phyloP scores from a whole-genome alignment of 345 rosid genomes.

The Eucalyptus fibrosa region DNA sequence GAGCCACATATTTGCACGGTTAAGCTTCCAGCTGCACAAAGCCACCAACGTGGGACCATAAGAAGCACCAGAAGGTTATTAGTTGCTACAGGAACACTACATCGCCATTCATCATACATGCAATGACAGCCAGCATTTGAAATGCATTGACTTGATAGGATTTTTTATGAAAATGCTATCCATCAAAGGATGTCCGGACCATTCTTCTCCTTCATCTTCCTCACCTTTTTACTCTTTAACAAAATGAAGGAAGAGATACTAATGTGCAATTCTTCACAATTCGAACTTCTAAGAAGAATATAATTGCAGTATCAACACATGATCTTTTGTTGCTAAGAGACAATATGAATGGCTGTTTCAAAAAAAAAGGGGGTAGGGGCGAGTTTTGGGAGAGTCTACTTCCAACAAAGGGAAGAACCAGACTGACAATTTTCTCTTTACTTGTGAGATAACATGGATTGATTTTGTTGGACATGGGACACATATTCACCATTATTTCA shows the following conservation, averaged over 20 bases:
- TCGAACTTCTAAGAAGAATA: not conserved
- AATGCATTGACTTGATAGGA: not conserved
- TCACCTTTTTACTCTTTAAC: not conserved
- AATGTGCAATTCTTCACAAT: not conserved
- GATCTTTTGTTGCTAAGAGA: not conserved
- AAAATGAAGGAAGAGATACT: not conserved
- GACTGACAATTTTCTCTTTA: not conserved
- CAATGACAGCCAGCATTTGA: not conserved
- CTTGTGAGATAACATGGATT: not conserved
- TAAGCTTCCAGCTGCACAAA: conserved; percentile 34
- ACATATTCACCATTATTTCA: not conserved
- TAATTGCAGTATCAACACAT: not conserved
- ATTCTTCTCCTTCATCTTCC: not conserved
- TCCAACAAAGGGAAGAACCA: not conserved
- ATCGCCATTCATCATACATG: not conserved
- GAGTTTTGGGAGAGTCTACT: not conserved
- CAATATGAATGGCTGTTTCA: not conserved
- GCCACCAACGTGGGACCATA: not conserved
- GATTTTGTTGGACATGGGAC: not conserved
- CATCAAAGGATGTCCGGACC: not conserved
- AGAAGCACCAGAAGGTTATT: not conserved
- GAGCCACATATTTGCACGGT: conserved; percentile 39
- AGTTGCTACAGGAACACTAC: not conserved
- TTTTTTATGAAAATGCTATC: not conserved
- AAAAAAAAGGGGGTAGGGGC: not conserved